Conservation (phyloP, 2,329 filamentous ascomycete species). For the Cladosporium sp. region DNA sequence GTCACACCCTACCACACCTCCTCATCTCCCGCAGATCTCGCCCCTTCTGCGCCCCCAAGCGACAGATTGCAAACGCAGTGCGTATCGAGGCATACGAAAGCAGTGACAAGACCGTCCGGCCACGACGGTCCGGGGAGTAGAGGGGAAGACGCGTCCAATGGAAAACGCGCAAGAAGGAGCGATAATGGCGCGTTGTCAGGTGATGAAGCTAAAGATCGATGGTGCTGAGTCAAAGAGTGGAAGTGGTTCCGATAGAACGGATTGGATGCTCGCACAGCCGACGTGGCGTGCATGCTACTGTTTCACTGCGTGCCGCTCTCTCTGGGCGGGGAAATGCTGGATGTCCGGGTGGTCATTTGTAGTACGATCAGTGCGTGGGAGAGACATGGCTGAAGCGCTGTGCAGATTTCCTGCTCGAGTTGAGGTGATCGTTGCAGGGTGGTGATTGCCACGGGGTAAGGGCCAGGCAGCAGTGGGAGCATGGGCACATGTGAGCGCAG, state of each 20-base stretch:
- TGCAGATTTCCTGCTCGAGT: background rate
- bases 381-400: background rate
- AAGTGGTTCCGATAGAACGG: conserved; percentile 10
- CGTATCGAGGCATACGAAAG: conserved; percentile 3
- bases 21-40: conserved; percentile 7
- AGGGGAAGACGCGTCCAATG: conserved; percentile 10
- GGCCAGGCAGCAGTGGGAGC: background rate
- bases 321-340: background rate
- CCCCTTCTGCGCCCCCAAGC: background rate
- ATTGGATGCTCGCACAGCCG: conserved; percentile 8
- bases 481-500: background rate
- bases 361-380: background rate
- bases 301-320: conserved; percentile 8
- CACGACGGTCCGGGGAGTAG: conserved; percentile 6
- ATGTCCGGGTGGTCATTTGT: background rate
- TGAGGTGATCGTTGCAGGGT: background rate
- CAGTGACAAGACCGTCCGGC: conserved; percentile 9
- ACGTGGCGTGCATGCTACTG: conserved; percentile 8
- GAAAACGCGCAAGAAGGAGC: background rate
- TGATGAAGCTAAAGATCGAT: conserved; percentile 1
- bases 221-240: conserved; percentile 10
- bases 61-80: conserved; percentile 6
- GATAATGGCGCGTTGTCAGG: conserved; percentile 16
- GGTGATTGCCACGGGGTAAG: background rate
- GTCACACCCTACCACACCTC: conserved; percentile 1